Evolutionary conservation across 2,329 filamentous ascomycete genomes (phyloP), one percentile per base, ranked within the genome.

Genomic region (Ampelomyces quisqualis): DNA sequence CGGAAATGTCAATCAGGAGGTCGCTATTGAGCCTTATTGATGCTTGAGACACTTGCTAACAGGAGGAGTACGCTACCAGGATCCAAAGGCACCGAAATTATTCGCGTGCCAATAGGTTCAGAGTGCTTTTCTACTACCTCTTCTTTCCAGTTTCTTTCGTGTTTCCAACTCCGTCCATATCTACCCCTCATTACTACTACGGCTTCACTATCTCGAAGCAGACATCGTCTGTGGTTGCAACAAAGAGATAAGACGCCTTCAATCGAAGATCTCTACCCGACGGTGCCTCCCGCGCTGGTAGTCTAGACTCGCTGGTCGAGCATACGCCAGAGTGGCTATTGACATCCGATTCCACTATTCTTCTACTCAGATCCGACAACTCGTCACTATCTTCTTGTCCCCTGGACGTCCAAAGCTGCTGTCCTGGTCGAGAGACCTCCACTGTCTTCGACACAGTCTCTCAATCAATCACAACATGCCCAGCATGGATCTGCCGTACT

Each of bases 11-110:
- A 42, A 46, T 39, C 40, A 40, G 35, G 18, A 41, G n/a, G 40
- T 23, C 24, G 34, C 51, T 60, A 58, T 58, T 60, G 49, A 60
- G 20, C 23, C 19, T 11, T 60, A 57, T 59, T 57, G 54, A 57
- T 11, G 34, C 36, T 43, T 52, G 44, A 51, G 45, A 53, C 47
- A 52, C 14, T 30, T 48, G 47, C 50, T 53, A 38, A 47, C 23
- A 27, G 19, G 7, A 23, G 7, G 23, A n/a, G 13, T 27, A 23
- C 11, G 18, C 24, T 27, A 38, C 32, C 15, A 20, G 23, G 31
- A 29, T 14, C 17, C 11, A 15, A 29, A 27, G 15, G 32, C 19
- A 40, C 34, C 26, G 23, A 38, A 10, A 35, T n/a, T n/a, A n/a
- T n/a, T n/a, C n/a, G n/a, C n/a, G n/a, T n/a, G n/a, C n/a, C n/a